Evolutionary conservation across 495 filamentous ascomycete species (phyloP), one percentile per base, ranked within the genome.

Genomic region (Lophiostoma macrostomum): DNA sequence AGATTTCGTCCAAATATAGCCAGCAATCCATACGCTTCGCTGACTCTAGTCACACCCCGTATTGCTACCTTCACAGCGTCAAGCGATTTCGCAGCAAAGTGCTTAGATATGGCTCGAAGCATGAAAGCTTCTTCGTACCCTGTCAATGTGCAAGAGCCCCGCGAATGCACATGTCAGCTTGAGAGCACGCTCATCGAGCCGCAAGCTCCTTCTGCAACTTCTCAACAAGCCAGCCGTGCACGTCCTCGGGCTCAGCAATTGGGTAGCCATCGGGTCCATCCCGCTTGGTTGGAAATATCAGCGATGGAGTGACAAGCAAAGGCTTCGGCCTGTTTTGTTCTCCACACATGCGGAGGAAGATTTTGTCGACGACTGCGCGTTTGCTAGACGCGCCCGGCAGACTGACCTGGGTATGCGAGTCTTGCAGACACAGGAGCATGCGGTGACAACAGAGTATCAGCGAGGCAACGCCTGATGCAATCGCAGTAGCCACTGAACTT

Each of bases 401-500:
- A 20, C 38, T 41, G 12, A 11, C 10, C 13, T 24, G 12, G 24
- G 20, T 8, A 10, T 12, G 13, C 24, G 16, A 20, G 16, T 19
- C 38, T 24, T 10, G 14, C 5, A 14, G 19, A 5, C 3, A 14
- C 16, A 41, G 38, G 13, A 48, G 28, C 10, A 48, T 48, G 5
- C 44, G 25, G 27, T 48, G 44, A 19, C 44, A 48, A 24, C 28
- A 13, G 14, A 48, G 29, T 5, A 48, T 30, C 4, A 48, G 44
- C 6, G 44, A 48, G 12, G 44, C 44, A 2, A 48, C 44, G 7
- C 44, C 44, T 24, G 44, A 35, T 36, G 44, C 44, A 16, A 48
- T 48, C n/a, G 44, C 44, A 14, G 28, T 48, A 6, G 27, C n/a
- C 3, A 35, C 24, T 13, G 24, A 48, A 23, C 28, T 34, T 3